Evolutionary conservation across 306 rosid species (phyloP).

Genomic region (Acacia confusa): DNA sequence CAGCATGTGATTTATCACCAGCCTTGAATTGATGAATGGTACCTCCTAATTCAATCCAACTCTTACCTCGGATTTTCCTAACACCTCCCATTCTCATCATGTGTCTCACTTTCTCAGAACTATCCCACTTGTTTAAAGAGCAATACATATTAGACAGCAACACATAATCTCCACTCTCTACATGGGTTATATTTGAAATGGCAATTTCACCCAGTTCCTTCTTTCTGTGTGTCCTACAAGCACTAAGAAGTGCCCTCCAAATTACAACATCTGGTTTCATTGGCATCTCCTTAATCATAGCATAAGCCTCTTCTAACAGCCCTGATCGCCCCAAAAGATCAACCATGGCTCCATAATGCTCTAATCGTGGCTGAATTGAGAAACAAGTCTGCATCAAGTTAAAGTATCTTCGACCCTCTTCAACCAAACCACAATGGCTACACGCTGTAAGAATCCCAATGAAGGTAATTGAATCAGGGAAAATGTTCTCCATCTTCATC

Average conservation of each 20-base stretch:
- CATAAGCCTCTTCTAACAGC: slow-evolving; percentile 59
- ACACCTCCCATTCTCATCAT: slow-evolving; percentile 56
- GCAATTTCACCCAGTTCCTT: slow-evolving; percentile 65
- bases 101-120: slow-evolving; percentile 63
- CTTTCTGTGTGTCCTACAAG: slow-evolving; percentile 56
- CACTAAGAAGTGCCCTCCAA: slow-evolving; percentile 72
- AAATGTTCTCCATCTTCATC: slow-evolving; percentile 56
- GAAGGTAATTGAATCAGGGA: slow-evolving; percentile 64
- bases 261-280: slow-evolving; percentile 70
- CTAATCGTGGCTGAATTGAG: slow-evolving; percentile 57
- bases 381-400: slow-evolving; percentile 52
- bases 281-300: slow-evolving; percentile 50
- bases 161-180: slow-evolving; percentile 67
- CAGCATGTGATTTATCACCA: slow-evolving; percentile 57
- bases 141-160: slow-evolving; percentile 73
- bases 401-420: slow-evolving; percentile 57
- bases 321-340: slow-evolving; percentile 75
- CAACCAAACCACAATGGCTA: slow-evolving; percentile 65
- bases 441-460: slow-evolving; percentile 67
- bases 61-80: slow-evolving; percentile 58
- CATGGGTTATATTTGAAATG: slow-evolving; percentile 52
- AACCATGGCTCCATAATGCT: slow-evolving; percentile 77
- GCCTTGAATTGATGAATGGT: slow-evolving; percentile 60
- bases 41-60: slow-evolving; percentile 66
- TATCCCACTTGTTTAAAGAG: slow-evolving; percentile 63